Conservation (phyloP, 1,284 basidiomycete genomes). For the Papiliotrema terrestris region DNA sequence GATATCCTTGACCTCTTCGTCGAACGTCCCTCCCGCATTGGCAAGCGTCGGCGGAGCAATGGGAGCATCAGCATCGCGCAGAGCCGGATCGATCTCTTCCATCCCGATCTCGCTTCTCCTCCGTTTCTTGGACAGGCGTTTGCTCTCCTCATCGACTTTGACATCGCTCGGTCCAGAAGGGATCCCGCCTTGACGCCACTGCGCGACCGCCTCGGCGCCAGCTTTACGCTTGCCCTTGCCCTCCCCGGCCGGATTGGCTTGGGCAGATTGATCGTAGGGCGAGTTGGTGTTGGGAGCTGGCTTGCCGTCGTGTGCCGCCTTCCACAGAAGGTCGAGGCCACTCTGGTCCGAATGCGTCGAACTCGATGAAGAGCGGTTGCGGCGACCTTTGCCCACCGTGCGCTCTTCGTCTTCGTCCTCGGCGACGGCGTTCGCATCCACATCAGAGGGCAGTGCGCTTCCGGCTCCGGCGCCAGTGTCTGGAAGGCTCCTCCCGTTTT, state of each 20-base stretch:
- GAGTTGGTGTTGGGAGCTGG: neutral
- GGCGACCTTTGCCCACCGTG: constrained; percentile 33
- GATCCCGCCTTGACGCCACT: constrained; percentile 41
- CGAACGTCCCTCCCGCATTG: neutral
- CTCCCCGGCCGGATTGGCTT: constrained; percentile 5
- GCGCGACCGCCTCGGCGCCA: constrained; percentile 43
- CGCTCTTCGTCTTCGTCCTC: constrained; percentile 43
- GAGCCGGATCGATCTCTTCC: constrained; percentile 20
- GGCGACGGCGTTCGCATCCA: constrained; percentile 14
- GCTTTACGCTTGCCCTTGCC: constrained; percentile 40
- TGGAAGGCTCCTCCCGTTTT: neutral
- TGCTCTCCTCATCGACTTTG: neutral
- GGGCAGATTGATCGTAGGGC: neutral
- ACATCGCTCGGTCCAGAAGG: constrained; percentile 19
- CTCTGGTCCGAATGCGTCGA: constrained; percentile 37
- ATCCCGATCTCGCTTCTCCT: constrained; percentile 32
- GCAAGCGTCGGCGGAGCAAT: neutral
- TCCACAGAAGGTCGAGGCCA: constrained; percentile 37
- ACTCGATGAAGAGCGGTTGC: constrained; percentile 33
- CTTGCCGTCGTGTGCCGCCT: constrained; percentile 22
- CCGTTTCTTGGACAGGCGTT: constrained; percentile 31
- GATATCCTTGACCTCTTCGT: constrained; percentile 2
- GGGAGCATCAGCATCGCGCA: constrained; percentile 2
- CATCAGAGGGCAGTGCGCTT: constrained; percentile 18
- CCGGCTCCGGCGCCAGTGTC: neutral